Evolutionary conservation across 352 stramenopile genomes (phyloP), one percentile per base, ranked within the genome.

Genomic region (Globisporangium canariense): DNA sequence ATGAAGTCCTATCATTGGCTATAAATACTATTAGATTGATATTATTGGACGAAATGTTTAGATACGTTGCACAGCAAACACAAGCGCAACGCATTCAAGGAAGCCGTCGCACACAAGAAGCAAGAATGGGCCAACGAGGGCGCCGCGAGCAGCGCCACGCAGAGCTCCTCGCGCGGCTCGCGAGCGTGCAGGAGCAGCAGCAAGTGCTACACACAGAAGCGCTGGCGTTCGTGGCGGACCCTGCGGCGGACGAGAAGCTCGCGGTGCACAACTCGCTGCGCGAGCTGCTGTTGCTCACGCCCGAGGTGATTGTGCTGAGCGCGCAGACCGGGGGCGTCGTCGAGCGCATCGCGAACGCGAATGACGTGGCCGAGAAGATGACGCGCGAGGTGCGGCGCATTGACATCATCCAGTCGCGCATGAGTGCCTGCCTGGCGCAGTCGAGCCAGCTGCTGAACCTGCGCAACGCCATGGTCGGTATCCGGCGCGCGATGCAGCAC

Each of bases 331-430:
- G 83, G 30, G 82, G 86, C 28, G 86, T 96, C 47, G 88, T 91
- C 13, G 83, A 93, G 70, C 83, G 84, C 50, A 85, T 96, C 49
- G 84, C 80, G 13, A 94, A 94, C 49, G 86, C 88, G 4, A 94
- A 96, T 67, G 88, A 96, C n/a, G 83, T 96, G 10, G 88, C 86
- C 6, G 88, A 90, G 60, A 94, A 93, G 68, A 96, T 96, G 88
- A 94, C 88, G 53, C 76, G 78, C 36, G 86, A 96, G 36, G 86
- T 96, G 58, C 83, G 88, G 25, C 83, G 77, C 11, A 68, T 96
- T 34, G 88, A 93, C 58, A 80, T 91, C 60, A 75, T 93, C 38
- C 86, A 96, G 68, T 92, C 83, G 65, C 84, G 86, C 7, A 60
- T 96, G 67, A 76, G 76, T 50, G 58, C 74, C 52, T 81, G 70